Conservation (phyloP, 2,329 filamentous ascomycete species). For the Lecanicillium sp. region DNA sequence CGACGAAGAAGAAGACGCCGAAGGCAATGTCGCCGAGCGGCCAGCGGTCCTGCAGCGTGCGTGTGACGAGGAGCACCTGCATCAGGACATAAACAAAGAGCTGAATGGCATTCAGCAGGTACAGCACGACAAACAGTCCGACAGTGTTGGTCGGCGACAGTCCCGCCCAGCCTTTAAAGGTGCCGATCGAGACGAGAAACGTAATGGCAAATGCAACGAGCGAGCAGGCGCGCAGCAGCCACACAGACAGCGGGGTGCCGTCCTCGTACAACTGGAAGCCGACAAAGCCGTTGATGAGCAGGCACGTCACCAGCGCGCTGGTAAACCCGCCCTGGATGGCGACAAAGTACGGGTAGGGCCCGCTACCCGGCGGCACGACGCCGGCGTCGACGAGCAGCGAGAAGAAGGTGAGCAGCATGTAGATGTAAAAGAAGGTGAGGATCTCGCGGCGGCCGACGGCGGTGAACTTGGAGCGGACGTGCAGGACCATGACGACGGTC, state of each 20-base stretch:
- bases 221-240: slow-evolving; percentile 78
- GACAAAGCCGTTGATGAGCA: slow-evolving; percentile 96
- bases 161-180: slow-evolving; percentile 88
- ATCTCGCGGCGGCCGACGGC: slow-evolving; percentile 75
- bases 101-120: slow-evolving; percentile 83
- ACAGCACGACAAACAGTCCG: slow-evolving; percentile 85
- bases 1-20: slow-evolving; percentile 83
- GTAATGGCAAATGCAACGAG: slow-evolving; percentile 77
- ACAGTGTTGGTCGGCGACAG: slow-evolving; percentile 79
- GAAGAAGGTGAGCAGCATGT: slow-evolving; percentile 81
- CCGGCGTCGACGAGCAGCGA: slow-evolving; percentile 90
- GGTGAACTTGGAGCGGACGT: slow-evolving; percentile 95
- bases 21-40: slow-evolving; percentile 87
- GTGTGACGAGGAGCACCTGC: slow-evolving; percentile 81
- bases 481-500: slow-evolving; percentile 91
- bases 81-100: slow-evolving; percentile 79
- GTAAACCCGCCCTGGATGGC: slow-evolving; percentile 78
- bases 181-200: slow-evolving; percentile 81
- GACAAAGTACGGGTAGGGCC: slow-evolving; percentile 84
- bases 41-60: slow-evolving; percentile 93
- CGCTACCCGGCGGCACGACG: slow-evolving; percentile 77
- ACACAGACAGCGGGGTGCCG: slow-evolving; percentile 86
- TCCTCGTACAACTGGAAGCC: slow-evolving; percentile 98
- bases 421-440: slow-evolving; percentile 94
- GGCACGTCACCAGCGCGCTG: slow-evolving; percentile 79